Percentiles rank a stretch among this genome's conserved stretches.
Evolutionary conservation across 2,329 filamentous ascomycete species (phyloP).

Genomic region (Geosmithia putterillii): DNA sequence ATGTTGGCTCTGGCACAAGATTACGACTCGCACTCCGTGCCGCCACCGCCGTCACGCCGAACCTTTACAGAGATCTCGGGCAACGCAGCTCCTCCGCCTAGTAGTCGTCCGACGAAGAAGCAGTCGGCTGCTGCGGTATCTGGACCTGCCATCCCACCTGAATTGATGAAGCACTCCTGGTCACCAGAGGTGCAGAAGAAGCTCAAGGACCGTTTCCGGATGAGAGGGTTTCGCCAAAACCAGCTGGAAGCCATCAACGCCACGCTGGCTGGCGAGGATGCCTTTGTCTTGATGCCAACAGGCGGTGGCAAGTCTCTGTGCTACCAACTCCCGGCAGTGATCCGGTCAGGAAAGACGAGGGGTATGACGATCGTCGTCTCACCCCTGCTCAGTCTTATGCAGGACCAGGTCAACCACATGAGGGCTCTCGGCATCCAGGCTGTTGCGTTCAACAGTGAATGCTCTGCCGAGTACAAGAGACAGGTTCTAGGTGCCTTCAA

Average conservation of each 20-base stretch:
- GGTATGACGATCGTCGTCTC: conserved; percentile 94
- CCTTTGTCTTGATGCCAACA: conserved; percentile 95
- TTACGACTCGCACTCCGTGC: conserved; percentile 24
- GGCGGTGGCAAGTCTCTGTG: conserved; percentile 94
- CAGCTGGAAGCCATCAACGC: conserved; percentile 95
- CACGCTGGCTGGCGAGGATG: conserved; percentile 75
- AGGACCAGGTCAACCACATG: conserved; percentile 86
- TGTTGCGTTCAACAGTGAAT: conserved; percentile 70
- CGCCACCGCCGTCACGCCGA: conserved; percentile 15
- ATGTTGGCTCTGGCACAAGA: conserved; percentile 40
- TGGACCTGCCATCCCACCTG: conserved; percentile 27
- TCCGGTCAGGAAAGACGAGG: conserved; percentile 65
- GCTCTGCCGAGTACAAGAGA: conserved; percentile 46
- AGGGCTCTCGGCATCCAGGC: conserved; percentile 65
- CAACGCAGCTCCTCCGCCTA: conserved; percentile 23
- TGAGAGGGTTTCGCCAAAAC: conserved; percentile 79
- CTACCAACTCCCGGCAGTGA: conserved; percentile 84
- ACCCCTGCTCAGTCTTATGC: conserved; percentile 88
- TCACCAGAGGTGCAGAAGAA: conserved; percentile 71
- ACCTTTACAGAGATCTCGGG: conserved; percentile 36
- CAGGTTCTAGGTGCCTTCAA: conserved; percentile 54
- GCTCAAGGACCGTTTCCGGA: conserved; percentile 72
- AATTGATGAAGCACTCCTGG: conserved; percentile 62
- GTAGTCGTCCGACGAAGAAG: conserved; percentile 17
- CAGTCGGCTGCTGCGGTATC: conserved; percentile 11